Evolutionary conservation across 1,284 basidiomycete genomes (phyloP), one percentile per base, ranked within the genome.

Genomic region (Spongispora temasekensis): DNA sequence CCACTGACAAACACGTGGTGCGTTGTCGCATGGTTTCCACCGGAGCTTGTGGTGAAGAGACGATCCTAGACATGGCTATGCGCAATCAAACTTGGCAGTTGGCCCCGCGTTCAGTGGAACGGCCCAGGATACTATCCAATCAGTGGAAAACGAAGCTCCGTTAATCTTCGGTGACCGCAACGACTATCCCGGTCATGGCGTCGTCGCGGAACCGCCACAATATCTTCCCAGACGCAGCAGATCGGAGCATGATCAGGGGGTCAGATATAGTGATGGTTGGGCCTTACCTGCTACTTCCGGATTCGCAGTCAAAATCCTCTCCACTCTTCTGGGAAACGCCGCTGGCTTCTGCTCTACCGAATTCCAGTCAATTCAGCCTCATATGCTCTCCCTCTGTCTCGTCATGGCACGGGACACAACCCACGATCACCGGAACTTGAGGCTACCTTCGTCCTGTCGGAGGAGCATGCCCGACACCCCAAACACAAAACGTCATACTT

Each of bases 151-250:
- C 35, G 27, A 59, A 53, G 61, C 35, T 23, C 64, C 68, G 55
- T 73, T 71, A 53, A 73, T 71, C 63, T 61, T 53, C 23, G 53
- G 60, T 53, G 59, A 59, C 68, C 71, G 71, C 71, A 68, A 59
- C 31, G 1, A 65, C 59, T 40, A 60, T 57, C 57, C 68, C 71
- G 71, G 71, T 59, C 69, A 51, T 70, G 48, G 28, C 58, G 51
- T 59, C 57, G 46, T 66, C 52, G 57, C 66, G 69, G 68, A 73
- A 68, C 69, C 68, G 71, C 71, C 68, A 73, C 69, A 59, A 73
- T n/a, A 30, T 35, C 63, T 71, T 68, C 67, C 59, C 19, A 61
- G 67, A 71, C 58, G 59, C 64, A 69, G 57, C 37, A 69, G 71
- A 73, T 73, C 62, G 64, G 68, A 60, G 61, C 58, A 40, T 67